A percentile compares a stretch with the other conserved stretches of the same genome.
Evolutionary conservation across 75 land plant species (phyloP).

Genomic region (Cupressus sempervirens): DNA sequence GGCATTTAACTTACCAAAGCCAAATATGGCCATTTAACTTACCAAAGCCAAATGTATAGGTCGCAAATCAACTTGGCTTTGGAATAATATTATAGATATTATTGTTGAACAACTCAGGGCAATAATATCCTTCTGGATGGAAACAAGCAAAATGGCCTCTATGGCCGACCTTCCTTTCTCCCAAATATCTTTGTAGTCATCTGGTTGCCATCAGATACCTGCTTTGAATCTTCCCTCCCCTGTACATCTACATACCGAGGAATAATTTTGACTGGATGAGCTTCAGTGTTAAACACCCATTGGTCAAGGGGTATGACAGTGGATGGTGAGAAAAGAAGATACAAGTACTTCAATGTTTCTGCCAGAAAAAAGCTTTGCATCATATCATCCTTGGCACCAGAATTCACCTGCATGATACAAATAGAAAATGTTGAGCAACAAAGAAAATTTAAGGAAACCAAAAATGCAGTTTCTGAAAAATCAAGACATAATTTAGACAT

Average conservation of each 20-base stretch:
- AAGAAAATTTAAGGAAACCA: not conserved
- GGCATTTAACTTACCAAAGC: not conserved
- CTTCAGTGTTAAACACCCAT: slow-evolving; percentile 99
- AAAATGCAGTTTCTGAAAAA: not conserved
- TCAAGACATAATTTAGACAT: not conserved
- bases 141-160: not conserved
- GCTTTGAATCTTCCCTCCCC: not conserved
- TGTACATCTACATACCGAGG: slow-evolving; percentile 12
- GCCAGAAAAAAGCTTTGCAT: slow-evolving; percentile 97
- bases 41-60: not conserved
- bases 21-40: not conserved
- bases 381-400: slow-evolving; percentile 87
- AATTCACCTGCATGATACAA: slow-evolving; percentile 55
- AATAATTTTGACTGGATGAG: slow-evolving; percentile 79
- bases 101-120: not conserved
- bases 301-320: slow-evolving; percentile 73
- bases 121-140: not conserved
- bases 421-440: not conserved
- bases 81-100: not conserved
- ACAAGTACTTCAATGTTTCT: slow-evolving; percentile 90
- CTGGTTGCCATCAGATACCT: not conserved
- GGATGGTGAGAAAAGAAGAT: slow-evolving; percentile 87
- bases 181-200: not conserved
- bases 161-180: slow-evolving; percentile 8
- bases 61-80: not conserved